A percentile compares a stretch with the other conserved stretches of the same genome.
These are phyloP conservation scores for Metschnikowia drakensbergensis DNA, from an alignment of 805 yeast genomes.

Conservation along the genomic window DNA sequence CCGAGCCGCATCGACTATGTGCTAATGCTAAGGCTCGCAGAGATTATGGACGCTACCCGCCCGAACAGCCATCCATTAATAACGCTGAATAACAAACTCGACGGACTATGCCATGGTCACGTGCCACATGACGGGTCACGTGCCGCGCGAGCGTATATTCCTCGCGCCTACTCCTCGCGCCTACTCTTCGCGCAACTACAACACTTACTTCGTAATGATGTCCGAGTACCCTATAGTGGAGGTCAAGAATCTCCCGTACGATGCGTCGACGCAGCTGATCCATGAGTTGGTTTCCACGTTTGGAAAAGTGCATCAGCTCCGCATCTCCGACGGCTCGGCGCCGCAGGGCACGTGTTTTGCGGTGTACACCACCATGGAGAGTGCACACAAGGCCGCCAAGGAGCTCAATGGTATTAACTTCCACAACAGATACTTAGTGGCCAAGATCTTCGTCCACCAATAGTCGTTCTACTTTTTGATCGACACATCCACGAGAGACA, in stretches of 20 bases:
- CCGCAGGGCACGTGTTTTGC: conserved; percentile 49
- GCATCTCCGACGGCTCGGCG: conserved; percentile 30
- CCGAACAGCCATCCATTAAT: too few species aligned
- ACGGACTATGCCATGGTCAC: too few species aligned
- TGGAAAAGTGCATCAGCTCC: conserved; percentile 54
- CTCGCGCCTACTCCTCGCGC: neutral
- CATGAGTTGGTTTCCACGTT: conserved; percentile 51
- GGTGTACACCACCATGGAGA: conserved; percentile 45
- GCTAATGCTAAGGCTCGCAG: too few species aligned
- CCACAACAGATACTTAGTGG: conserved; percentile 56
- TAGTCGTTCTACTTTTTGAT: conserved; percentile 13
- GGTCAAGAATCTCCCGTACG: conserved; percentile 58
- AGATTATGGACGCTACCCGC: too few species aligned
- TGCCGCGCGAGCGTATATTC: neutral
- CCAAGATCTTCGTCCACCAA: conserved; percentile 14
- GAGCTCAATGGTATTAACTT: conserved; percentile 58
- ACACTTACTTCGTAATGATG: conserved; percentile 9
- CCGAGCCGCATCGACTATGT: too few species aligned
- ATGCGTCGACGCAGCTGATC: conserved; percentile 42
- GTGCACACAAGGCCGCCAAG: conserved; percentile 50
- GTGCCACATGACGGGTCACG: neutral
- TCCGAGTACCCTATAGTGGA: conserved; percentile 42
- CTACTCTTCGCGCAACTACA: neutral
- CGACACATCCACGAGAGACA: conserved; percentile 35
- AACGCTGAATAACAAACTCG: too few species aligned